These are phyloP conservation scores for Glycine latifolia DNA, from an alignment of 306 rosid genomes.

Conservation along the genomic window DNA sequence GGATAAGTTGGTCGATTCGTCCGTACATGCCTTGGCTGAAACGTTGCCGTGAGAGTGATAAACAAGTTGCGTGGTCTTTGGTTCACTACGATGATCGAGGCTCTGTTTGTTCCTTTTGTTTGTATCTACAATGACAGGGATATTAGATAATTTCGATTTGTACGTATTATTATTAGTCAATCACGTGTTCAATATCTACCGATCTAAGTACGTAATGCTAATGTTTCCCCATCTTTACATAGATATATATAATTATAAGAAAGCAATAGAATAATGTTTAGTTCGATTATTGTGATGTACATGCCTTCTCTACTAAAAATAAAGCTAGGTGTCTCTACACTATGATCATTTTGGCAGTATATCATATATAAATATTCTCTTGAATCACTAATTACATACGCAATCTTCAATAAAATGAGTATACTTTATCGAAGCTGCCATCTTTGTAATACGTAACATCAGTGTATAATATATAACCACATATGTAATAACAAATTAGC, in stretches of 20 bases:
- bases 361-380: not conserved
- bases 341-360: not conserved
- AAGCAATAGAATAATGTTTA: not conserved
- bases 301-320: not conserved
- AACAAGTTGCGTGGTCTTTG: conserved; percentile 40
- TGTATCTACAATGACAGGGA: conserved; percentile 38
- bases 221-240: not conserved
- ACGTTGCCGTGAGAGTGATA: conserved; percentile 31
- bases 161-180: conserved; percentile 22
- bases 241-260: too few species aligned
- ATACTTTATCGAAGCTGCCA: too few species aligned
- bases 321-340: not conserved
- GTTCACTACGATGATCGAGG: conserved; percentile 12
- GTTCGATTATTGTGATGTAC: not conserved
- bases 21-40: conserved; percentile 26
- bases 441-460: not conserved
- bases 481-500: not conserved
- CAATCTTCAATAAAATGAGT: not conserved
- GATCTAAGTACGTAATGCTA: too few species aligned
- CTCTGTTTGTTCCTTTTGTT: conserved; percentile 48
- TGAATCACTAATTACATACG: not conserved
- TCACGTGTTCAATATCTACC: conserved; percentile 30
- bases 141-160: conserved; percentile 3
- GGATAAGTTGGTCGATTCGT: conserved; percentile 23
- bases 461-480: not conserved